A percentile compares a stretch with the other conserved stretches of the same genome.
Conservation (phyloP, 2,329 filamentous ascomycete species). For the Cadophora malorum region DNA sequence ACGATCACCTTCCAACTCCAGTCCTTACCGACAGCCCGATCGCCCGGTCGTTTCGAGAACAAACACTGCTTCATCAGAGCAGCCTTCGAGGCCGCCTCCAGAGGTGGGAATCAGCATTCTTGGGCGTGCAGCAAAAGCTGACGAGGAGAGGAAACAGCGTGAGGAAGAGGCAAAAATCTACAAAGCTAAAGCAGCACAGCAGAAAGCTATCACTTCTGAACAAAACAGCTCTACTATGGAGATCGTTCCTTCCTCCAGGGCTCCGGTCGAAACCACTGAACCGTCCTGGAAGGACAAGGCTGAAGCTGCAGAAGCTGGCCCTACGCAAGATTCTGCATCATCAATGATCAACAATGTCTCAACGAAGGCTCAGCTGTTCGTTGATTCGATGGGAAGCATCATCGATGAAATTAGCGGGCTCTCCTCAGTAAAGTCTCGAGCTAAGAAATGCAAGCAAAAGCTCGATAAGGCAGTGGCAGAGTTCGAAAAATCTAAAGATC, state of each 20-base stretch:
- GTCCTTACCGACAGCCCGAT: background rate
- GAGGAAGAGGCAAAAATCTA: conserved; percentile 11
- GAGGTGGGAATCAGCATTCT: conserved; percentile 9
- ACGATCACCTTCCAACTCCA: background rate
- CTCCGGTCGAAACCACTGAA: background rate
- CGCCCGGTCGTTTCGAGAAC: background rate
- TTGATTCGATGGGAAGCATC: background rate
- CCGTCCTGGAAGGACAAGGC: background rate
- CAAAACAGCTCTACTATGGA: background rate
- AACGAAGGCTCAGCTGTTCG: background rate
- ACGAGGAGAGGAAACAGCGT: conserved; percentile 13
- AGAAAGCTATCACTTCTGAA: background rate
- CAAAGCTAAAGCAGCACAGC: background rate
- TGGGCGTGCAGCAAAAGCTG: conserved; percentile 7
- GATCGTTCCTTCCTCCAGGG: background rate
- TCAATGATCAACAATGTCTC: background rate
- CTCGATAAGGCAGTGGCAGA: conserved; percentile 23
- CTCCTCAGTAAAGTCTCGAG: conserved; percentile 16
- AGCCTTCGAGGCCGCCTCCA: background rate
- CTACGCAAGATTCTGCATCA: background rate
- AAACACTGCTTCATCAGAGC: background rate
- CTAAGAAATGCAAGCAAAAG: conserved; percentile 13
- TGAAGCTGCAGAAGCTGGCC: background rate
- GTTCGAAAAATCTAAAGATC: conserved; percentile 22
- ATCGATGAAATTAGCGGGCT: conserved; percentile 18